A percentile compares a stretch with the other conserved stretches of the same genome.
Conservation (phyloP, 768 basidiomycete species). For the Pleurotus ostreatus region DNA sequence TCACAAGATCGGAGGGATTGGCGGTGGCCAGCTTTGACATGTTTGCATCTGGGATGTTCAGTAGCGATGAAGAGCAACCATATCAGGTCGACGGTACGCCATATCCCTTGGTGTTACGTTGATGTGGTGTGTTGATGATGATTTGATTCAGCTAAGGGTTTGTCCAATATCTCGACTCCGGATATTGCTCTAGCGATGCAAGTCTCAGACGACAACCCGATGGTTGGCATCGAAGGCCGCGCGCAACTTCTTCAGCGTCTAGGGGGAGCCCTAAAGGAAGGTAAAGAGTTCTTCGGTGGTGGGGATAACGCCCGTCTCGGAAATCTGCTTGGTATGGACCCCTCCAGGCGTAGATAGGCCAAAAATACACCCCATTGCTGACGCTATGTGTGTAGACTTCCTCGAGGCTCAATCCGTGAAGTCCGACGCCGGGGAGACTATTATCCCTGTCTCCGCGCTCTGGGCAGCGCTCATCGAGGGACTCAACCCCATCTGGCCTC, state of each 20-base stretch:
- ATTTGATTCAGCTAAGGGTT: constrained; percentile 53
- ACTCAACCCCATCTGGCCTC: constrained; percentile 86
- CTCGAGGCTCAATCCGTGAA: constrained; percentile 52
- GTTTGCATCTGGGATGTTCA: constrained; percentile 84
- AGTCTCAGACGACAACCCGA: constrained; percentile 71
- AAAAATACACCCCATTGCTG: neutral
- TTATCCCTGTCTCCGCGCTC: constrained; percentile 67
- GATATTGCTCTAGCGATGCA: constrained; percentile 71
- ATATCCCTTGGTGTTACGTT: constrained; percentile 17
- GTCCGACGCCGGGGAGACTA: constrained; percentile 30
- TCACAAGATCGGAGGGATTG: constrained; percentile 73
- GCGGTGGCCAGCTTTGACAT: constrained; percentile 89
- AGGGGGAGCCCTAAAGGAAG: constrained; percentile 61
- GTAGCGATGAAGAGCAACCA: constrained; percentile 54
- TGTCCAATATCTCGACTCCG: constrained; percentile 59
- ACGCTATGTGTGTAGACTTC: constrained; percentile 46
- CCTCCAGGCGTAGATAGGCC: neutral
- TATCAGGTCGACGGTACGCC: constrained; percentile 73
- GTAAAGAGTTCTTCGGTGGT: constrained; percentile 65
- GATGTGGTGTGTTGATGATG: too few relatives aligned
- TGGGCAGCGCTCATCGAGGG: constrained; percentile 84
- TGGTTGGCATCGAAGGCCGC: constrained; percentile 89
- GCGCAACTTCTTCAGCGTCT: constrained; percentile 73
- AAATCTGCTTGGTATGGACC: constrained; percentile 64
- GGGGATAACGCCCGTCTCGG: constrained; percentile 65